Conservation (phyloP, 352 stramenopile species). For the Aphanomyces astaci region DNA sequence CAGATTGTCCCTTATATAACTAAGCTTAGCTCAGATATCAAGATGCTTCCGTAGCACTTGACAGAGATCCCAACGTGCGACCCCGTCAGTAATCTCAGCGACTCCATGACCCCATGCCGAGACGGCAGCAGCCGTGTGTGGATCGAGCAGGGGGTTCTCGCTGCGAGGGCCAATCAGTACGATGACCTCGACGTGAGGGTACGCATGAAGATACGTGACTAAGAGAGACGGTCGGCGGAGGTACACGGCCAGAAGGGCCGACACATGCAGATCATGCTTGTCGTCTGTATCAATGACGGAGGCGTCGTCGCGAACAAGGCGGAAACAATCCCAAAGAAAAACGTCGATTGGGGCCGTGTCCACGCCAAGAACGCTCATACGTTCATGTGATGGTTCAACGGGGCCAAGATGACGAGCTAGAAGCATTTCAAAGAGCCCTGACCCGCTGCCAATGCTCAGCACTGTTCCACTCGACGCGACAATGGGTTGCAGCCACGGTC, state of each 20-base stretch:
- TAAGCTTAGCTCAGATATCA: no score
- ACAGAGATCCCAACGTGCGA: constrained; percentile 18
- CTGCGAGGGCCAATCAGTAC: constrained; percentile 8
- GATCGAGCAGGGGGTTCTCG: constrained; percentile 2
- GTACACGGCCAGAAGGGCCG: constrained; percentile 15
- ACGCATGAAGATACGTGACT: constrained; percentile 15
- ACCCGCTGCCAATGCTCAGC: constrained; percentile 19
- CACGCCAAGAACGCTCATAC: not conserved
- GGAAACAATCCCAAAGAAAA: constrained; percentile 1
- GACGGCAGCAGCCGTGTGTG: not conserved
- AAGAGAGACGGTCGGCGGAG: constrained; percentile 11
- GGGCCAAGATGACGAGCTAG: not conserved
- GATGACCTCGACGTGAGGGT: not conserved
- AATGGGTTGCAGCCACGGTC: not conserved
- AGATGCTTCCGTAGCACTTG: constrained; percentile 6
- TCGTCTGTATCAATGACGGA: not conserved
- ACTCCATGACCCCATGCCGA: not conserved
- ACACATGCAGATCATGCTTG: not conserved
- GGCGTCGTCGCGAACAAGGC: not conserved
- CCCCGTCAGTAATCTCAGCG: not conserved
- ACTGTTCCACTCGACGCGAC: not conserved
- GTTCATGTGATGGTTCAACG: not conserved
- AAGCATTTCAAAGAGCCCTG: constrained; percentile 12
- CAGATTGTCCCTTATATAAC: no score
- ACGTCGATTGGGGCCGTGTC: constrained; percentile 11